Conservation (phyloP, 2,329 filamentous ascomycete genomes). For the Periglandula ipomoeae region DNA sequence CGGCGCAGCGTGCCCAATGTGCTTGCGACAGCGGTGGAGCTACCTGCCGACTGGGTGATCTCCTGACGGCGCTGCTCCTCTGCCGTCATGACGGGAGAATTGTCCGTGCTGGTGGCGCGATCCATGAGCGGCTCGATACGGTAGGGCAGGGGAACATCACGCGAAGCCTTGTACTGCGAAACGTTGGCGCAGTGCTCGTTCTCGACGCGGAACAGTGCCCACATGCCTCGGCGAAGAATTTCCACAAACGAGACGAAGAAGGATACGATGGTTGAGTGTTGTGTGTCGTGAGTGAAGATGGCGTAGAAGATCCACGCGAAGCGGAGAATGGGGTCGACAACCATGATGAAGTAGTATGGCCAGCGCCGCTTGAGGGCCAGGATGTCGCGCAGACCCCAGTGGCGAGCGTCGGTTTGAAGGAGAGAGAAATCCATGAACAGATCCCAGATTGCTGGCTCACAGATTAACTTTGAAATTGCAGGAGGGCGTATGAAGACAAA, state of each 20-base stretch:
- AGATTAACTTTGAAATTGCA: too few relatives aligned
- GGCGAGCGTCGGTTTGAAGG: slow-evolving; percentile 63
- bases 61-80: slow-evolving; percentile 12
- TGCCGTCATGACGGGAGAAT: slow-evolving; percentile 9
- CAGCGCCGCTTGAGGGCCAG: slow-evolving; percentile 70
- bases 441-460: slow-evolving; percentile 67
- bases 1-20: slow-evolving; percentile 19
- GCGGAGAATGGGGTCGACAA: slow-evolving; percentile 72
- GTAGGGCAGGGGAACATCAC: slow-evolving; percentile 83
- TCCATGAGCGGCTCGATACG: slow-evolving; percentile 42
- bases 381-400: slow-evolving; percentile 64
- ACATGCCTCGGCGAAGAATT: slow-evolving; percentile 76
- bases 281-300: slow-evolving; percentile 67
- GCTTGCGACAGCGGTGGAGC: slow-evolving; percentile 15
- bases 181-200: slow-evolving; percentile 97
- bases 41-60: slow-evolving; percentile 7
- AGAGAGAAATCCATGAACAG: slow-evolving; percentile 93
- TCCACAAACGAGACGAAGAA: slow-evolving; percentile 75
- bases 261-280: slow-evolving; percentile 75
- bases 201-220: slow-evolving; percentile 89
- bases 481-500: background rate
- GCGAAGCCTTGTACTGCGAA: slow-evolving; percentile 75
- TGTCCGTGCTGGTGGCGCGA: slow-evolving; percentile 30
- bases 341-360: slow-evolving; percentile 81
- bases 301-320: slow-evolving; percentile 95